Conservation (phyloP, 441 rosid genomes). For the Sinapis alba region DNA sequence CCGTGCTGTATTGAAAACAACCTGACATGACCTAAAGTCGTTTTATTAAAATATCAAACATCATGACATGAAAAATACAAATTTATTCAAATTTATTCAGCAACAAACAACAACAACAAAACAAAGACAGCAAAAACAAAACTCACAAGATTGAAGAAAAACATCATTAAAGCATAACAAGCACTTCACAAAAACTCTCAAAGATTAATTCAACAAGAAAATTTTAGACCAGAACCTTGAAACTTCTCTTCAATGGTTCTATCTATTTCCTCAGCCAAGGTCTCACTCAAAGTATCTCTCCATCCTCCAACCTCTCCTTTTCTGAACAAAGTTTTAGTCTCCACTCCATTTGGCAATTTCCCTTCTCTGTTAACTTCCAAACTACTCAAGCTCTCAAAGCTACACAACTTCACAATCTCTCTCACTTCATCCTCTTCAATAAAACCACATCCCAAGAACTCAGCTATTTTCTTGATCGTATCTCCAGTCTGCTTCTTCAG, state of each 20-base stretch:
- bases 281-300: constrained; percentile 26
- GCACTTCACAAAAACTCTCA: not conserved
- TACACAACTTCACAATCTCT: constrained; percentile 36
- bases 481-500: constrained; percentile 19
- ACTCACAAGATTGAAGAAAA: not conserved
- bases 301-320: constrained; percentile 39
- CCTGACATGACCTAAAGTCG: not conserved
- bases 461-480: constrained; percentile 30
- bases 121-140: not conserved
- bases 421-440: constrained; percentile 28
- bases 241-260: constrained; percentile 20
- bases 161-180: not conserved
- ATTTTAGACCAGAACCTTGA: constrained; percentile 27
- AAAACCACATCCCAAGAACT: constrained; percentile 35
- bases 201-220: constrained; percentile 1
- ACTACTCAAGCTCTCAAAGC: constrained; percentile 36
- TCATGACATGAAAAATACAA: not conserved
- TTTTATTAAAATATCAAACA: not conserved
- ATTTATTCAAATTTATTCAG: not conserved
- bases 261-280: constrained; percentile 22
- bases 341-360: constrained; percentile 34
- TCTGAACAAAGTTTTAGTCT: constrained; percentile 29
- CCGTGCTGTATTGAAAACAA: not conserved
- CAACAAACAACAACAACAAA: not conserved
- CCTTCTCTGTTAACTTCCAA: constrained; percentile 39